phyloP scores from a whole-genome alignment of 176 grass and related monocot species.

The Oryza australiensis region DNA sequence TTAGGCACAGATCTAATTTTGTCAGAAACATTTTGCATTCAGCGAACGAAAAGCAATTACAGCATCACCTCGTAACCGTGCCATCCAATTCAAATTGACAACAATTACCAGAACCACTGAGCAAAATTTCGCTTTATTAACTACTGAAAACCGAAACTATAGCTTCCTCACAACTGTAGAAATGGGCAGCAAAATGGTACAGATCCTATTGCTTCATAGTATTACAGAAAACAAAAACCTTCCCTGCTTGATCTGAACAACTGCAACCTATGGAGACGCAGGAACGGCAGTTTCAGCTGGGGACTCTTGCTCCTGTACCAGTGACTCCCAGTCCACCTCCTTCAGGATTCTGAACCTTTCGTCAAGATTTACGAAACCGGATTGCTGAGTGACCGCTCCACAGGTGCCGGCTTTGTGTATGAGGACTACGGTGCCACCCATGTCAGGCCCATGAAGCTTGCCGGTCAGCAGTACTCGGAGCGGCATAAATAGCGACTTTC shows the following conservation, averaged over 20 bases:
- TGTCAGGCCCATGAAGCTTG: slow-evolving; percentile 90
- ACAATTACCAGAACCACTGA: background rate
- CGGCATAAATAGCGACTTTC: slow-evolving; percentile 83
- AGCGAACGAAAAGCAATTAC: too few relatives aligned
- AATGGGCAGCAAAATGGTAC: background rate
- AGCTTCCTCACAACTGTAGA: background rate
- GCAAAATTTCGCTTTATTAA: background rate
- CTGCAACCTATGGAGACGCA: slow-evolving; percentile 23
- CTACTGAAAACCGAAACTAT: background rate
- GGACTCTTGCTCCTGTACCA: slow-evolving; percentile 46
- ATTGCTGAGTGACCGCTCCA: slow-evolving; percentile 52
- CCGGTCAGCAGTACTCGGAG: slow-evolving; percentile 78
- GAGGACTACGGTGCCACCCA: slow-evolving; percentile 65
- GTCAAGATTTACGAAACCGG: slow-evolving; percentile 63
- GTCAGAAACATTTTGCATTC: background rate
- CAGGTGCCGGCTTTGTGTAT: slow-evolving; percentile 73
- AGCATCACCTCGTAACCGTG: background rate
- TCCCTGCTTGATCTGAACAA: background rate
- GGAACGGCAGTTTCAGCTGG: slow-evolving; percentile 46
- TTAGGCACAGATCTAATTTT: background rate
- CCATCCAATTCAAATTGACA: background rate
- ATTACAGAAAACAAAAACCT: background rate
- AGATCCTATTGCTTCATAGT: background rate
- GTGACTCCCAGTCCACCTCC: slow-evolving; percentile 70
- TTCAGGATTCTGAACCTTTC: slow-evolving; percentile 80